Percentiles rank a stretch among this genome's conserved stretches.
phyloP scores from a whole-genome alignment of 352 stramenopile species.

The Phytophthora megakarya region DNA sequence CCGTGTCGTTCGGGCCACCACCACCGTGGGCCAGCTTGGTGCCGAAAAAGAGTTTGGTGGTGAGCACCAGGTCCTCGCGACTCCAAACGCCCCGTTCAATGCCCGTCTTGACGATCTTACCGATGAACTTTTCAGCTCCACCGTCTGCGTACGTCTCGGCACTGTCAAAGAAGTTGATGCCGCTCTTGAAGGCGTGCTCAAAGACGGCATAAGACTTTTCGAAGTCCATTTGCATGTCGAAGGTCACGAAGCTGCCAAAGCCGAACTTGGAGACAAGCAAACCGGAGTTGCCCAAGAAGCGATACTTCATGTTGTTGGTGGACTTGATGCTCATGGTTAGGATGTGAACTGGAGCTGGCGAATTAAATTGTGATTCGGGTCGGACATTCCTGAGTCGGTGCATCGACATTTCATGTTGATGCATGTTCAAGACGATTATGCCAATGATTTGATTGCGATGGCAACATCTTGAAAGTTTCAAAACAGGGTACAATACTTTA shows the following conservation, averaged over 20 bases:
- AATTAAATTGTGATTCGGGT: constrained; percentile 21
- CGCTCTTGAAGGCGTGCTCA: constrained; percentile 36
- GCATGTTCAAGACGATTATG: constrained; percentile 12
- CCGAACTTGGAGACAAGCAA: constrained; percentile 46
- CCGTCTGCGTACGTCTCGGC: constrained; percentile 50
- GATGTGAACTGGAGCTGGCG: not conserved
- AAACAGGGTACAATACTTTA: constrained; percentile 3
- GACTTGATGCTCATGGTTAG: constrained; percentile 13
- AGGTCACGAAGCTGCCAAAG: constrained; percentile 44
- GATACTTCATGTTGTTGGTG: constrained; percentile 43
- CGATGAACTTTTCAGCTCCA: constrained; percentile 42
- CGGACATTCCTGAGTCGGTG: not conserved
- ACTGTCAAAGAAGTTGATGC: constrained; percentile 61
- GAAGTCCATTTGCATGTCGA: constrained; percentile 41
- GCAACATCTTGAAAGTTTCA: not conserved
- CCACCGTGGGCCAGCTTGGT: constrained; percentile 7
- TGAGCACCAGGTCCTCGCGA: constrained; percentile 55
- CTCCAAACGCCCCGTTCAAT: constrained; percentile 34
- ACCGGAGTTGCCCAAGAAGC: constrained; percentile 44
- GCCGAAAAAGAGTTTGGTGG: constrained; percentile 60
- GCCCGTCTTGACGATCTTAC: constrained; percentile 51
- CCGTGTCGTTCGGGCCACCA: constrained; percentile 24
- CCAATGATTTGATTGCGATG: constrained; percentile 12
- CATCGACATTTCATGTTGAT: not conserved
- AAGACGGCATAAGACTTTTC: constrained; percentile 40